These are phyloP conservation scores for Bipolaris sorokiniana DNA, from an alignment of 2,329 filamentous ascomycete species.

Conservation along the genomic window DNA sequence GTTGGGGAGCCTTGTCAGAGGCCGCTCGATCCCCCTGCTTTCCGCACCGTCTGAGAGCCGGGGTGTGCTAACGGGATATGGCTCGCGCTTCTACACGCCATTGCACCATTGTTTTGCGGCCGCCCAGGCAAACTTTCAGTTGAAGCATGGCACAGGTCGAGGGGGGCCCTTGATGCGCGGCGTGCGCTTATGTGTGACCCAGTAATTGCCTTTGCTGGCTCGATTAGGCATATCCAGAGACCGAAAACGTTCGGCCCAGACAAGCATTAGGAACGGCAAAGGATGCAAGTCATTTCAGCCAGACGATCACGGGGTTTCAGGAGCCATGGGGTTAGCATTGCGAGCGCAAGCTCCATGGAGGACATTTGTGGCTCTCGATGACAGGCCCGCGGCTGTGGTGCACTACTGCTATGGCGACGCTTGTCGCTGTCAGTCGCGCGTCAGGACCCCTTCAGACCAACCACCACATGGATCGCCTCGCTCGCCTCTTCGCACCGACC, in stretches of 20 bases:
- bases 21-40: constrained; percentile 34
- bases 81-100: constrained; percentile 30
- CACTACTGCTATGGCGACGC: constrained; percentile 27
- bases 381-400: constrained; percentile 40
- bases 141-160: constrained; percentile 29
- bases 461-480: constrained; percentile 26
- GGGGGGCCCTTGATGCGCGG: constrained; percentile 22
- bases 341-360: constrained; percentile 16
- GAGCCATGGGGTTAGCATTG: constrained; percentile 26
- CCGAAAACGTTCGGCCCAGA: constrained; percentile 2
- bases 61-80: constrained; percentile 28
- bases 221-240: constrained; percentile 13
- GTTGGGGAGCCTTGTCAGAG: constrained; percentile 37
- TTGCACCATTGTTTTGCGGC: constrained; percentile 36
- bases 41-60: constrained; percentile 36
- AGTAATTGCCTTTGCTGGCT: constrained; percentile 14
- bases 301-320: constrained; percentile 15
- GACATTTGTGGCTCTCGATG: constrained; percentile 38
- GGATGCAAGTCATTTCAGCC: not conserved
- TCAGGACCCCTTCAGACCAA: constrained; percentile 35
- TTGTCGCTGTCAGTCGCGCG: constrained; percentile 43
- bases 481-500: constrained; percentile 23
- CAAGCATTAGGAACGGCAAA: not conserved
- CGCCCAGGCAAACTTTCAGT: constrained; percentile 32
- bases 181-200: constrained; percentile 24